phyloP scores from a whole-genome alignment of 2,329 filamentous ascomycete genomes.

The Clarireedia sp. region DNA sequence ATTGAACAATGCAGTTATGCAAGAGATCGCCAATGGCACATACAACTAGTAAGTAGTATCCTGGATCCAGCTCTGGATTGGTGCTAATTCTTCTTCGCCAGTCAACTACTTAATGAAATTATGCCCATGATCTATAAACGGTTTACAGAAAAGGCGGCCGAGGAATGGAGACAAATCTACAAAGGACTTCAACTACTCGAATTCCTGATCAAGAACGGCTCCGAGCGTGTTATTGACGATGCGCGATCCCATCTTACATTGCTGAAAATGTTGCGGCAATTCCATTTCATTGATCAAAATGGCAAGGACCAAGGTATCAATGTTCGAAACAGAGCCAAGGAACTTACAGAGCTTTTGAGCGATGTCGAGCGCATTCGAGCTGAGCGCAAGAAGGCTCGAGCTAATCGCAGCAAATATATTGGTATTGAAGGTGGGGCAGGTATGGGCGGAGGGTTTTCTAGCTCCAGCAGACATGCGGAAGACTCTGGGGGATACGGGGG shows the following conservation, averaged over 20 bases:
- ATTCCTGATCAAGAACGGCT: constrained; percentile 96
- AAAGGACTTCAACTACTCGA: constrained; percentile 95
- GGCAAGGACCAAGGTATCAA: constrained; percentile 98
- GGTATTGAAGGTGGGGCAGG: constrained; percentile 79
- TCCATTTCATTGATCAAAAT: constrained; percentile 92
- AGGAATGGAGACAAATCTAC: constrained; percentile 99
- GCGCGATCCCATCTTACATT: constrained; percentile 90
- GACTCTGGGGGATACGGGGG: constrained; percentile 71
- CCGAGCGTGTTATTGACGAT: constrained; percentile 94
- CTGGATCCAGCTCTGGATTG: background rate
- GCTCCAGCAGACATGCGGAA: constrained; percentile 52
- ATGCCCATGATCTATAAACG: constrained; percentile 99
- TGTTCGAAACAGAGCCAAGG: constrained; percentile 92
- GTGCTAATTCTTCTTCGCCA: constrained; percentile 33
- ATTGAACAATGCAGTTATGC: constrained; percentile 49
- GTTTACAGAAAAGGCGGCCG: constrained; percentile 95
- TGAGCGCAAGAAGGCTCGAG: constrained; percentile 80
- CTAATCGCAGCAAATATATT: constrained; percentile 89
- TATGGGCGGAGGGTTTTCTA: constrained; percentile 46
- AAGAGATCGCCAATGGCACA: constrained; percentile 95
- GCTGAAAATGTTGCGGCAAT: constrained; percentile 96
- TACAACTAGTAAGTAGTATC: constrained; percentile 79
- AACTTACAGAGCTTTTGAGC: constrained; percentile 84
- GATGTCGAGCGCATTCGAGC: constrained; percentile 82
- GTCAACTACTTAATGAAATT: constrained; percentile 95